Evolutionary conservation across 257 asterid species (phyloP).

Genomic region (Prunella vulgaris): DNA sequence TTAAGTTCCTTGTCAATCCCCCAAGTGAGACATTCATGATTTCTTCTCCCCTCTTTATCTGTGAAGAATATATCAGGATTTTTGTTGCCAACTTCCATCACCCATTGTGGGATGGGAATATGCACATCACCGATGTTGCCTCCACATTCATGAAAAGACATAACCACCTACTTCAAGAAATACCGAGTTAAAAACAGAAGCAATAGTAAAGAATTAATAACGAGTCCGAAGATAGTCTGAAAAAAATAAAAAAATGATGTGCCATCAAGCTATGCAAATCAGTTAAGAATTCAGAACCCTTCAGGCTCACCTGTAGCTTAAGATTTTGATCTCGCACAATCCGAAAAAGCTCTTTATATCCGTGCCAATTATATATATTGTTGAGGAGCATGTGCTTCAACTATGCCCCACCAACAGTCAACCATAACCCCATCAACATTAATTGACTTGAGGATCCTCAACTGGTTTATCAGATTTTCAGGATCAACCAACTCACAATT

Average conservation of each 20-base stretch:
- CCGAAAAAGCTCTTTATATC: constrained; percentile 53
- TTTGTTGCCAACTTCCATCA: constrained; percentile 38
- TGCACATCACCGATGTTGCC: constrained; percentile 69
- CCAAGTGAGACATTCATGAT: no score
- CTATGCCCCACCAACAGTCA: constrained; percentile 94
- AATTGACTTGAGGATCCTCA: constrained; percentile 47
- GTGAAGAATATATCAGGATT: no score
- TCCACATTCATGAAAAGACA: no score
- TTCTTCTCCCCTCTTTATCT: no score
- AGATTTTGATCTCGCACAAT: constrained; percentile 50
- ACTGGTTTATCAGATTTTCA: constrained; percentile 40
- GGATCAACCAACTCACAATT: constrained; percentile 57
- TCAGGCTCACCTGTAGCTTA: constrained; percentile 48
- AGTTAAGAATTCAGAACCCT: not conserved
- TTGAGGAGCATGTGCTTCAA: constrained; percentile 56
- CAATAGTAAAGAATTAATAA: not conserved
- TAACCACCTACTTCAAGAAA: constrained; percentile 48
- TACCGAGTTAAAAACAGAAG: not conserved
- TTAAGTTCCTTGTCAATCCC: constrained; percentile 75
- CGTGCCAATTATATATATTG: constrained; percentile 71
- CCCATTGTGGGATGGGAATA: constrained; percentile 82
- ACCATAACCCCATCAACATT: constrained; percentile 73
- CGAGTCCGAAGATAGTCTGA: not conserved
- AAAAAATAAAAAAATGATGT: not conserved
- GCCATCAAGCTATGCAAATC: constrained; percentile 2